phyloP scores from a whole-genome alignment of 352 stramenopile genomes.

The Pythium utonaiense region DNA sequence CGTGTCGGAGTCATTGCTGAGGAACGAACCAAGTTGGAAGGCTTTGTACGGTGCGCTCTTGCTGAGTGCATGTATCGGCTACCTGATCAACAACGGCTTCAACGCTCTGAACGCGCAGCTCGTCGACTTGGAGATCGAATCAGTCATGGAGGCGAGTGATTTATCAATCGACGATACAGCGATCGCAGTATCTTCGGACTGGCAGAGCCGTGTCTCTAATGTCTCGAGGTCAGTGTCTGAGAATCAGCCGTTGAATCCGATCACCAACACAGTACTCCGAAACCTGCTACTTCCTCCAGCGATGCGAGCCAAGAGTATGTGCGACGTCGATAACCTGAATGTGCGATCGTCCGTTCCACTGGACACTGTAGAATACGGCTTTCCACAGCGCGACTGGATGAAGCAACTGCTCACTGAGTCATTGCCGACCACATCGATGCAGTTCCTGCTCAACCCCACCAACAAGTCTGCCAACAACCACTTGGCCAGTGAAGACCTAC shows the following conservation, averaged over 20 bases:
- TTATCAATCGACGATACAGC: background rate
- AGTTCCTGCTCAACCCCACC: background rate
- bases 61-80: background rate
- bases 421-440: background rate
- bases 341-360: background rate
- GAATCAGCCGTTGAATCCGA: background rate
- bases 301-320: background rate
- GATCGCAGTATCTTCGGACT: background rate
- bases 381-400: background rate
- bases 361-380: background rate
- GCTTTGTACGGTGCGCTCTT: background rate
- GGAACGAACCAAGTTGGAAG: background rate
- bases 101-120: background rate
- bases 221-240: background rate
- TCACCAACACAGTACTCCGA: background rate
- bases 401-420: background rate
- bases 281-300: background rate
- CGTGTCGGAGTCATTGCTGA: background rate
- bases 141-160: background rate
- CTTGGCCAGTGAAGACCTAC: background rate
- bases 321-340: background rate
- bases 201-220: background rate
- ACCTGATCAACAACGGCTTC: background rate
- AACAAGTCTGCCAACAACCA: background rate
- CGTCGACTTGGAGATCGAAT: background rate